Evolutionary conservation across 2,329 filamentous ascomycete genomes (phyloP).

Genomic region (Penicillium psychrosexuale): DNA sequence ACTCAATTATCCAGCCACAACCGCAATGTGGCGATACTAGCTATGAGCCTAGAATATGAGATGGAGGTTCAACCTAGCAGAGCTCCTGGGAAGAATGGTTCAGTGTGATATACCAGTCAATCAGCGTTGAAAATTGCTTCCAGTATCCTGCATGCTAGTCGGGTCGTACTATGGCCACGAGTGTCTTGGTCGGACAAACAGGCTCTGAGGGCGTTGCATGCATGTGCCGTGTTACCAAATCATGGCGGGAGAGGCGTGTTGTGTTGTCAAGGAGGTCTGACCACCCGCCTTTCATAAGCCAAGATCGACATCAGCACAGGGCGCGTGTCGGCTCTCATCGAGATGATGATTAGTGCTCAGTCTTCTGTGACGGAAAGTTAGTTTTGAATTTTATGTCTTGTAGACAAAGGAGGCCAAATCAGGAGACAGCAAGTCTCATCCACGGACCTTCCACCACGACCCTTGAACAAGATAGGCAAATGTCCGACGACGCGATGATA

Average conservation of each 20-base stretch:
- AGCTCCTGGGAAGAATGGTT: neutral
- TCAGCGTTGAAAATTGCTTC: neutral
- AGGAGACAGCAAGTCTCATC: neutral
- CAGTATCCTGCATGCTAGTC: neutral
- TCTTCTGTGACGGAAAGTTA: neutral
- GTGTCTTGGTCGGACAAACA: neutral
- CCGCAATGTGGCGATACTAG: neutral
- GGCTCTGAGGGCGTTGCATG: neutral
- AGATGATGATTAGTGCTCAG: neutral
- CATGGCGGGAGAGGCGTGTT: slow-evolving; percentile 2
- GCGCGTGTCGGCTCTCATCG: neutral
- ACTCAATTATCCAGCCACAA: neutral
- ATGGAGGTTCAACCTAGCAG: no score
- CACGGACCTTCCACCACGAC: neutral
- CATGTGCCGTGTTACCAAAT: neutral
- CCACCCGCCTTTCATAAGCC: neutral
- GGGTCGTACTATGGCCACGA: neutral
- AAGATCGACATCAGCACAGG: neutral
- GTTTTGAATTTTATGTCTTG: neutral
- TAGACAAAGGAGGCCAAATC: neutral
- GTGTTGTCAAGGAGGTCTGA: slow-evolving; percentile 1
- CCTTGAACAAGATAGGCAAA: slow-evolving; percentile 11
- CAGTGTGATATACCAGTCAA: neutral
- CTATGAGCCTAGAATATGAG: neutral
- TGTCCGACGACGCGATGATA: slow-evolving; percentile 17